Base-by-base conservation (phyloP, 2,329 filamentous ascomycete species). In the Boeremia lycopersici region DNA sequence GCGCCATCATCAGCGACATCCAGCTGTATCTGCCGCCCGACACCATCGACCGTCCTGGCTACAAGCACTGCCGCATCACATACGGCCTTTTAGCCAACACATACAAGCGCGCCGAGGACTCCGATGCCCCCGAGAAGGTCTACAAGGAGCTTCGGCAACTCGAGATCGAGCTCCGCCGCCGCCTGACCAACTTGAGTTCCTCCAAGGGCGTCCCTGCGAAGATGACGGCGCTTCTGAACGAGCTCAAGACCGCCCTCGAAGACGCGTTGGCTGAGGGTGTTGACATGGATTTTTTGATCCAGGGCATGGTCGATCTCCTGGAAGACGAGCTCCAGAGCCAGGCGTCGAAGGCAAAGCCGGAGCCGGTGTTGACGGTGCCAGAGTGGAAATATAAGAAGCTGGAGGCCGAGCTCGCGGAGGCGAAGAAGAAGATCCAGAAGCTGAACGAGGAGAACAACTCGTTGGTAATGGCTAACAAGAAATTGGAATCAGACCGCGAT, bases 371-470 rank as follows among this genome's bases (percentile, higher is more conserved):
- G 38, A 63, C 62, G 45, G 51, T 68, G 5, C 30, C 58, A 6
- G 61, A 63, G 12, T 52, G 41, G 23, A 54, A 51, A 26, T 49
- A 55, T 13, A 57, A 59, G 47, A 54, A 60, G 15, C 46, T 59
- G 12, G 41, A 41, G 30, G 58, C 57, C 0, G 60, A 61, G 46
- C 58, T 65, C 9, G 28, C 25, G 9, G 50, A 42, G 13, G 59
- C 57, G 26, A 55, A 57, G 6, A 49, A 48, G 28, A 62, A 51
- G 52, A 62, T 60, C 7, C 33, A 39, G 26, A 59, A 48, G 43
- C 49, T 68, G 35, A 68, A 66, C 17, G 56, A 60, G 33, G 65
- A 67, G 52, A 65, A 67, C 17, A 68, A 70, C n/a, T 25, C 40
- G 1, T 29, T 69, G 15, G 38, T 44, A 1, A 26, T 64, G 28